These are phyloP conservation scores for Solanum chilense DNA, from an alignment of 257 asterid species.

Conservation along the genomic window DNA sequence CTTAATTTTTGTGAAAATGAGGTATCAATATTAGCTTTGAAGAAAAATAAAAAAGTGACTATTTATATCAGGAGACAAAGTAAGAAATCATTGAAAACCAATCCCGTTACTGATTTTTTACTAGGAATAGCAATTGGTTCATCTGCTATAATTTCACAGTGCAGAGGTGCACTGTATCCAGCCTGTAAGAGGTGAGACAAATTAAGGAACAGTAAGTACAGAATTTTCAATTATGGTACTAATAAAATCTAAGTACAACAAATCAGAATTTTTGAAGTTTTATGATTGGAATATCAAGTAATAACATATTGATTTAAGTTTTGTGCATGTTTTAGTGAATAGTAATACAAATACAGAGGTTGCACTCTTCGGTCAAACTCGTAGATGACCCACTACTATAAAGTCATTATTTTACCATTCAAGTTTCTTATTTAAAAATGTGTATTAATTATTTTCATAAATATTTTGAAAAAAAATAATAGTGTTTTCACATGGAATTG, in stretches of 20 bases:
- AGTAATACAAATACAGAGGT: not conserved
- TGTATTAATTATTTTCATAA: not conserved
- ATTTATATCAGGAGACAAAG: not conserved
- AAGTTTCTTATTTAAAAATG: not conserved
- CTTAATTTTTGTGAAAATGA: not conserved
- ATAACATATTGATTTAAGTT: not conserved
- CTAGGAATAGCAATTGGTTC: constrained; percentile 14
- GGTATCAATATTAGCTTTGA: not conserved
- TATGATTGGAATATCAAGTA: not conserved
- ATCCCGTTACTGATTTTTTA: not conserved
- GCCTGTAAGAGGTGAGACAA: not conserved
- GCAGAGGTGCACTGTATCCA: not conserved
- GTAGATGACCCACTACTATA: not conserved
- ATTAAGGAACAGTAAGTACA: not conserved
- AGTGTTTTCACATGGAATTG: not conserved
- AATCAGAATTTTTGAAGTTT: not conserved
- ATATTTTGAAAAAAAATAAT: not conserved
- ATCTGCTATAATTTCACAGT: not conserved
- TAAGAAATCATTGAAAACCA: not conserved
- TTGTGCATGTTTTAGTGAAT: not conserved
- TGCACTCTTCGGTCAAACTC: not conserved
- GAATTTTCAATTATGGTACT: not conserved
- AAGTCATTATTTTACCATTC: not conserved
- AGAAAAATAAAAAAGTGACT: not conserved
- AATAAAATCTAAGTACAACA: not conserved